phyloP scores from a whole-genome alignment of 106 monocot genomes.

The Ottelia alismoides region DNA sequence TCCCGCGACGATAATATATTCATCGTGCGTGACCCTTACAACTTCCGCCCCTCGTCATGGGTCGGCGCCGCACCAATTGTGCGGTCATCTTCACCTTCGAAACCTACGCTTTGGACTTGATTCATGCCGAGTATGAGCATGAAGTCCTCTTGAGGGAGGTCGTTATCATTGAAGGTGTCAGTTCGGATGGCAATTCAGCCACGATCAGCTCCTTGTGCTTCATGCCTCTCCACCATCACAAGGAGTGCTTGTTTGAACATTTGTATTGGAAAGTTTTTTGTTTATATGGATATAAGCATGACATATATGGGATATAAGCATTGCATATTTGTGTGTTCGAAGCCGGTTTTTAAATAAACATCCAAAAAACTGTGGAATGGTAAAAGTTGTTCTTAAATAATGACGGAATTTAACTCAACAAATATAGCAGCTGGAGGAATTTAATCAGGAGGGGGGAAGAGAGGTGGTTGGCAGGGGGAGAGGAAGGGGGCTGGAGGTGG shows the following conservation, averaged over 20 bases:
- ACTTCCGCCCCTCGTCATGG: constrained; percentile 71
- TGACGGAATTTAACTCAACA: too few relatives aligned
- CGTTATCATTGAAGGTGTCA: constrained; percentile 7
- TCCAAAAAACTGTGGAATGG: too few relatives aligned
- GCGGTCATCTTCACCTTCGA: constrained; percentile 59
- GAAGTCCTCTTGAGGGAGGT: constrained; percentile 20
- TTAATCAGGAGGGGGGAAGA: too few relatives aligned
- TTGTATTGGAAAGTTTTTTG: too few relatives aligned
- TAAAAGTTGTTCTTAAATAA: too few relatives aligned
- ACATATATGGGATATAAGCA: too few relatives aligned
- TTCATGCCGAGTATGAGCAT: constrained; percentile 37
- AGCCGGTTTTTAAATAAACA: too few relatives aligned
- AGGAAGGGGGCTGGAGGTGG: too few relatives aligned
- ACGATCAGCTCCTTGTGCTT: constrained; percentile 32
- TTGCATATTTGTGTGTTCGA: too few relatives aligned
- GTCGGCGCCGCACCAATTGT: constrained; percentile 28
- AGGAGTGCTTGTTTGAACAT: constrained; percentile 85
- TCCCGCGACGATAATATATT: constrained; percentile 30
- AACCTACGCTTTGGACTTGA: constrained; percentile 60
- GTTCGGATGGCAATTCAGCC: neutral
- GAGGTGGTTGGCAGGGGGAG: too few relatives aligned
- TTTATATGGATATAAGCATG: too few relatives aligned
- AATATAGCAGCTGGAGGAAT: too few relatives aligned
- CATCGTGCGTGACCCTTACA: constrained; percentile 61
- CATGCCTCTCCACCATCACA: constrained; percentile 30